Evolutionary conservation across 306 rosid genomes (phyloP), one percentile per base, ranked within the genome.

Genomic region (Quercus parvula): DNA sequence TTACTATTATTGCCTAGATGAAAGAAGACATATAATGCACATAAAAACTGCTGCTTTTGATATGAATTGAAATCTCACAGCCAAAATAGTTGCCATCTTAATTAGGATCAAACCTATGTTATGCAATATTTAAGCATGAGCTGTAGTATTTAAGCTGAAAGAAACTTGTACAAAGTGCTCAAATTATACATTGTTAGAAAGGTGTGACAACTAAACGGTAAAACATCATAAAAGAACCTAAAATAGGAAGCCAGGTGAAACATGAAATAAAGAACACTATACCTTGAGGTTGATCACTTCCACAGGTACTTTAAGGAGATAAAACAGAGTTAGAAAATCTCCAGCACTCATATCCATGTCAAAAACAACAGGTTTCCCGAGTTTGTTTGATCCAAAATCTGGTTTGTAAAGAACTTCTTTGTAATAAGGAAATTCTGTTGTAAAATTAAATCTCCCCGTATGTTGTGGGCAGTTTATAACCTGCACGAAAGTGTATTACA

Each of bases 311-410:
- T 95, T 93, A 18, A 95, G 86, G 75, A 95, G 94, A 70, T 90
- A 93, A 74, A 95, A 82, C 46, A 95, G 85, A 70, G 99, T 86
- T 4, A 91, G 87, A 85, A 95, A 93, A 76, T 95, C 99, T 82
- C 99, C 98, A n/a, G 91, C 91, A 74, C 98, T 93, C 98, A 95
- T 95, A 78, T 95, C 99, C 97, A 91, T 93, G 87, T 95, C 99
- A 81, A 95, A 91, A n/a, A 95, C 90, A 77, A 93, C 83, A 54
- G 94, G 85, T 86, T 89, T 95, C 20, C 99, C 99, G 44, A 87
- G 77, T 74, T 31, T 79, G 67, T 54, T 87, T 19, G 80, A 75
- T 56, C 75, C 78, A 71, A 91, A 90, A 76, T 85, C 64, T 84
- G 97, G 99, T 78, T 56, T 90, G 84, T 88, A 90, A 38, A 81